Percentiles rank a stretch among this genome's conserved stretches.
phyloP scores from a whole-genome alignment of 306 rosid species.

The Fagus crenata region DNA sequence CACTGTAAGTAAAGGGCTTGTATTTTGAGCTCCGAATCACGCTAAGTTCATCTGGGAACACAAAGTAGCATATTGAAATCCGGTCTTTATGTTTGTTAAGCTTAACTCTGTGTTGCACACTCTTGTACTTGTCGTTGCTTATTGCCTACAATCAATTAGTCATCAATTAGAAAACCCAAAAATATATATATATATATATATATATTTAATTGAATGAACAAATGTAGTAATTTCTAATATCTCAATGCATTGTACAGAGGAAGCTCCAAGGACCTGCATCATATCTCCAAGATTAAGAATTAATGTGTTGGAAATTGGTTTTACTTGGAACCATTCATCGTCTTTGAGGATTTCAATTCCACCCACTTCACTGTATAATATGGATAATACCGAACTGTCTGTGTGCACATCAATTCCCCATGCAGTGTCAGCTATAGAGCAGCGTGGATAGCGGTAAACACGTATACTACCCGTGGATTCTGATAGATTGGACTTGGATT shows the following conservation, averaged over 20 bases:
- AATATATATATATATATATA: no score
- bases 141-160: slow-evolving; percentile 46
- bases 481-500: slow-evolving; percentile 33
- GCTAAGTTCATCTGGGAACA: slow-evolving; percentile 52
- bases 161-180: neutral
- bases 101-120: slow-evolving; percentile 65
- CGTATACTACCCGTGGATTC: slow-evolving; percentile 55
- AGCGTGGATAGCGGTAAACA: slow-evolving; percentile 59
- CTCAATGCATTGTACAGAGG: neutral
- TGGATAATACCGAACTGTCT: slow-evolving; percentile 61
- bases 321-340: slow-evolving; percentile 48
- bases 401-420: slow-evolving; percentile 69
- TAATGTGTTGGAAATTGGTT: slow-evolving; percentile 51
- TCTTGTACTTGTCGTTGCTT: slow-evolving; percentile 56
- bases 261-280: slow-evolving; percentile 51
- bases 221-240: neutral
- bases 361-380: slow-evolving; percentile 48
- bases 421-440: slow-evolving; percentile 22
- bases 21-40: slow-evolving; percentile 63
- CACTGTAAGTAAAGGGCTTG: slow-evolving; percentile 62
- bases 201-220: neutral
- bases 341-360: slow-evolving; percentile 65
- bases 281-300: slow-evolving; percentile 63
- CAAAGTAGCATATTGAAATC: slow-evolving; percentile 66
- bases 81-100: slow-evolving; percentile 49